Evolutionary conservation across 495 filamentous ascomycete species (phyloP), one percentile per base, ranked within the genome.

Genomic region (Penicillium alfredii): DNA sequence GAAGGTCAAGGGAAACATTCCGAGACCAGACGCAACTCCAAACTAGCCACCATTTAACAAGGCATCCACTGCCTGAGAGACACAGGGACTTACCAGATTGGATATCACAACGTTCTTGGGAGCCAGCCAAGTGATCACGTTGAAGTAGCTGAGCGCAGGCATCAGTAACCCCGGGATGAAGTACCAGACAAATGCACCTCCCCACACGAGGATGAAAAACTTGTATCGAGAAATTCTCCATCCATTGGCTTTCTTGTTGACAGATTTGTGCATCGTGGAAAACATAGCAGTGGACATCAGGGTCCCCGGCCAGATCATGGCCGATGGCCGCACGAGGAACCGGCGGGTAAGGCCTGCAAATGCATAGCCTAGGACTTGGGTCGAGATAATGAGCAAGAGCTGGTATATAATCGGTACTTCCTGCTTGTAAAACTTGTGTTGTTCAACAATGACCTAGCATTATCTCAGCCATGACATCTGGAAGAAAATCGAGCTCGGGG

Each of bases 231-330:
- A 83, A 32, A 93, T 81, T 25, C 47, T 75, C 87, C 87, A 93
- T 2, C 87, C 86, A 61, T 89, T 78, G 6, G 86, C 86, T 26
- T 73, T 71, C 42, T 78, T 80, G 51, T 93, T 93, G 42, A 84
- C 76, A 39, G 84, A 77, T 39, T 83, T 88, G 52, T 94, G 87
- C 32, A 94, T 70, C 0, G 86, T 92, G 12, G 77, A 80, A 40
- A 93, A 90, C 81, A 93, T 87, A 32, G 86, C 81, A 6, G 85
- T 82, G 18, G 86, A 87, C 73, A 87, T 84, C 29, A 94, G 69
- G 4, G 87, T 90, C 17, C 79, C 80, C 0, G 88, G 87, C 87
- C 87, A 94, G 21, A 93, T 87, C 58, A 57, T 57, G 19, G 53
- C 53, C 9, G 53, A 57, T 27, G 53, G 53, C n/a, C 53, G 50